phyloP scores from a whole-genome alignment of 345 rosid genomes.

The Lumnitzera littorea region DNA sequence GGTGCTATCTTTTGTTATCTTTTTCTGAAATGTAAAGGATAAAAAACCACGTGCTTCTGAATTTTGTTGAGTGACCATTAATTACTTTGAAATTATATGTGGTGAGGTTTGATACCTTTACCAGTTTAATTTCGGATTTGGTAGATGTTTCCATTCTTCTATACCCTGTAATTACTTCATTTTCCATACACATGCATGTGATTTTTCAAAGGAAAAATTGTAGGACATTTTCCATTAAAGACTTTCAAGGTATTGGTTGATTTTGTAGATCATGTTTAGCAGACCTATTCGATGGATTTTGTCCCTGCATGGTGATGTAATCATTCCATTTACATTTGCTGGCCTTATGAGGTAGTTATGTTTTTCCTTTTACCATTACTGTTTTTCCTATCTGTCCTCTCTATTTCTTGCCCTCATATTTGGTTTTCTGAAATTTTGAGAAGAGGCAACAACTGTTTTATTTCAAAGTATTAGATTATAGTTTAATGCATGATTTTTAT shows the following conservation, averaged over 20 bases:
- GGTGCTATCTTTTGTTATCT: background rate
- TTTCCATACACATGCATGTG: background rate
- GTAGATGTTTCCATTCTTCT: too few relatives aligned
- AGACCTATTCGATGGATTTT: constrained; percentile 94
- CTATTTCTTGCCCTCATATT: background rate
- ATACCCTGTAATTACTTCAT: too few relatives aligned
- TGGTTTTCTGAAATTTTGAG: background rate
- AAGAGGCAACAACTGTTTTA: too few relatives aligned
- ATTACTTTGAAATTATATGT: background rate
- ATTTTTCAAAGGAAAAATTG: background rate
- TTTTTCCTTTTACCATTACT: constrained; percentile 4
- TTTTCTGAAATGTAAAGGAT: background rate
- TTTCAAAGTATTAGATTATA: too few relatives aligned
- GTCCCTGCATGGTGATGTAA: constrained; percentile 80
- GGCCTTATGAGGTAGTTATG: constrained; percentile 66
- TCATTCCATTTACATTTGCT: constrained; percentile 80
- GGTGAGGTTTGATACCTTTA: too few relatives aligned
- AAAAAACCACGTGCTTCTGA: too few relatives aligned
- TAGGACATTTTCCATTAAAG: background rate
- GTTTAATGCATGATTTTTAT: too few relatives aligned
- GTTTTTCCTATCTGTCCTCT: background rate
- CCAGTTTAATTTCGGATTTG: too few relatives aligned
- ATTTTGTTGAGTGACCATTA: background rate
- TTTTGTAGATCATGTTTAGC: constrained; percentile 70
- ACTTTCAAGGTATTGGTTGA: constrained; percentile 4